Percentiles rank a stretch among this genome's conserved stretches.
phyloP scores from a whole-genome alignment of 1,284 basidiomycete species.

The Ustilago trichophora region DNA sequence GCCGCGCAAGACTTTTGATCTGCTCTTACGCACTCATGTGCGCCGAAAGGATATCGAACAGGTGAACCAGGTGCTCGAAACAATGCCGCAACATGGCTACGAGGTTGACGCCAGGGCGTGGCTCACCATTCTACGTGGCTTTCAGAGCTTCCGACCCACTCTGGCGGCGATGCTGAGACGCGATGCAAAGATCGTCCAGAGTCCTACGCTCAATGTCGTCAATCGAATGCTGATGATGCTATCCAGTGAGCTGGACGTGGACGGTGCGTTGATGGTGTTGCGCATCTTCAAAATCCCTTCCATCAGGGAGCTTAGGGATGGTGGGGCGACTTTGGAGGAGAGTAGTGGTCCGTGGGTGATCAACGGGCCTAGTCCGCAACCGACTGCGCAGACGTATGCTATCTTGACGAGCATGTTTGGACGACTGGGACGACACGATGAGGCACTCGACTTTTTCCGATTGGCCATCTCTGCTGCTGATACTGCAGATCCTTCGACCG shows the following conservation, averaged over 20 bases:
- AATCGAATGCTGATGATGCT: conserved; percentile 22
- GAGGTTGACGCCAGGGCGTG: conserved; percentile 29
- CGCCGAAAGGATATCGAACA: conserved; percentile 23
- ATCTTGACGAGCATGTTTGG: conserved; percentile 22
- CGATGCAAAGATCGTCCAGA: conserved; percentile 26
- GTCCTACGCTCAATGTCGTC: conserved; percentile 33
- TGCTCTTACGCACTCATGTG: conserved; percentile 34
- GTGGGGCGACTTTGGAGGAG: background rate
- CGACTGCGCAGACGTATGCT: conserved; percentile 17
- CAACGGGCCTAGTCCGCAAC: conserved; percentile 20
- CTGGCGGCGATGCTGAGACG: conserved; percentile 22
- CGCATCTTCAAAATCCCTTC: conserved; percentile 34
- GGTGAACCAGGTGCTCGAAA: conserved; percentile 33
- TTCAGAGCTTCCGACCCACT: conserved; percentile 24
- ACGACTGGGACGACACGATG: conserved; percentile 8
- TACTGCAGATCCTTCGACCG: conserved; percentile 3
- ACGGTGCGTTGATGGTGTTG: conserved; percentile 21
- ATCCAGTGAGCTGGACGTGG: conserved; percentile 18
- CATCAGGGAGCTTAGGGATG: background rate
- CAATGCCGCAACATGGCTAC: conserved; percentile 31
- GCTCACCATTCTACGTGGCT: conserved; percentile 43
- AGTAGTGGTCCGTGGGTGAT: conserved; percentile 4
- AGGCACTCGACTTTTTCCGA: conserved; percentile 20
- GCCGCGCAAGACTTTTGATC: conserved; percentile 40
- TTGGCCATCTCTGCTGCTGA: background rate